phyloP scores from a whole-genome alignment of 2,329 filamentous ascomycete genomes.

The Alternaria sp. region DNA sequence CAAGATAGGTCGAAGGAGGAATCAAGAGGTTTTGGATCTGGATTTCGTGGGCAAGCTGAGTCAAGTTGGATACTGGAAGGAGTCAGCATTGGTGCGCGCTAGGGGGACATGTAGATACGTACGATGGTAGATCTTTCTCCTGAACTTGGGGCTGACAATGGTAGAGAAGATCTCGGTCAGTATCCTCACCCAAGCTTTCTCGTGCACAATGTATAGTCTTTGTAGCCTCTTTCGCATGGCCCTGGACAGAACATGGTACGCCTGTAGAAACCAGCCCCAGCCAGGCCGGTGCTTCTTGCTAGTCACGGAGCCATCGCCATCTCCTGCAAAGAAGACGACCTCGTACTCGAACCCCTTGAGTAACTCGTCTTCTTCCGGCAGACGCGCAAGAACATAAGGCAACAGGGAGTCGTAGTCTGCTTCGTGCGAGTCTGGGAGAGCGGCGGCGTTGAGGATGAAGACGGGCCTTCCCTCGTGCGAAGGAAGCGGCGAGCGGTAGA shows the following conservation, averaged over 20 bases:
- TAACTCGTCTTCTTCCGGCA: slow-evolving; percentile 65
- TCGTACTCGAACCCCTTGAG: slow-evolving; percentile 64
- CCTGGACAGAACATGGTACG: slow-evolving; percentile 64
- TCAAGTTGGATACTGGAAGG: slow-evolving; percentile 58
- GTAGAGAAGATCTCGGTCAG: slow-evolving; percentile 65
- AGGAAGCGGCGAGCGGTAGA: slow-evolving; percentile 63
- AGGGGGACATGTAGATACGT: slow-evolving; percentile 24
- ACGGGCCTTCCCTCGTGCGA: slow-evolving; percentile 61
- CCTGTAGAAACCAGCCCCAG: slow-evolving; percentile 66
- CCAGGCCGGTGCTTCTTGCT: slow-evolving; percentile 60
- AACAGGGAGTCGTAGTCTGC: slow-evolving; percentile 64
- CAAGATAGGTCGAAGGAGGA: slow-evolving; percentile 63
- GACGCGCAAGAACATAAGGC: slow-evolving; percentile 63
- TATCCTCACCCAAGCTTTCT: slow-evolving; percentile 65
- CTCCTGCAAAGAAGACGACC: slow-evolving; percentile 67
- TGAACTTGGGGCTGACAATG: slow-evolving; percentile 66
- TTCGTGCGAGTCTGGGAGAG: slow-evolving; percentile 64
- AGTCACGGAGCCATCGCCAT: slow-evolving; percentile 56
- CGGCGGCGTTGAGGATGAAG: slow-evolving; percentile 65
- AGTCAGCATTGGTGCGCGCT: slow-evolving; percentile 19
- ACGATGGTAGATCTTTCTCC: slow-evolving; percentile 66
- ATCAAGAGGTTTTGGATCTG: slow-evolving; percentile 63
- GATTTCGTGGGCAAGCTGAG: slow-evolving; percentile 59
- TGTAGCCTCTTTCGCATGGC: slow-evolving; percentile 65
- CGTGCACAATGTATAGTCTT: slow-evolving; percentile 66